Evolutionary conservation across 257 asterid species (phyloP), one percentile per base, ranked within the genome.

Genomic region (Datura wrightii): DNA sequence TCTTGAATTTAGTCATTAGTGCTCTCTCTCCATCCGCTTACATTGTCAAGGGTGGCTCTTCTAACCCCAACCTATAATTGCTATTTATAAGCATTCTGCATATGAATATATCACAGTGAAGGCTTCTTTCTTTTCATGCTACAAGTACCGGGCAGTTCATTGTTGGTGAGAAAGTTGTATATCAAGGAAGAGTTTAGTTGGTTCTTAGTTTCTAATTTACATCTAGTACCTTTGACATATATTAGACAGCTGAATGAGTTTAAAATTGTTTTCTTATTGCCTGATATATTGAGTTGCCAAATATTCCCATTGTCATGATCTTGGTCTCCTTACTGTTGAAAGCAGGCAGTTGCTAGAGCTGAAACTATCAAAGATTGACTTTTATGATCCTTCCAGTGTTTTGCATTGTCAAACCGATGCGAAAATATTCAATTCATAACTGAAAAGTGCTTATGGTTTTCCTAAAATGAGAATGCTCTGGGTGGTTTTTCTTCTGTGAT

Each of bases 271-370:
- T 46, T 72, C 41, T 46, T 46, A 46, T 37, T 67, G 52, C 24
- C 50, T 14, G 78, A 39, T 67, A 37, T 67, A 19, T 36, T 66
- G 72, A 36, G 71, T 66, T 66, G 76, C 76, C 76, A 66, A 14
- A 66, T 36, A 65, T 37, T 66, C 50, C 48, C 24, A 36, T 6
- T 36, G 0, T 14, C 3, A 41, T 13, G 11, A 66, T 63, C 70
- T 63, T 37, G 76, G 48, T 37, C 24, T 37, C 19, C 19, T 65
- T 65, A 65, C 18, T 13, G 46, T 65, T 36, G 18, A 65, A 63
- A 65, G 72, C 36, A 19, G n/a, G 19, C 36, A 6, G 5, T 65
- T 65, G 10, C 2, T 65, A 65, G 44, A 36, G 72, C 72, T 65
- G 72, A 39, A 2, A 9, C 19, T 31, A 10, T 63, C 42, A 63